Base-by-base conservation (phyloP, 2,329 filamentous ascomycete species). In the Ophiostoma sp. region DNA sequence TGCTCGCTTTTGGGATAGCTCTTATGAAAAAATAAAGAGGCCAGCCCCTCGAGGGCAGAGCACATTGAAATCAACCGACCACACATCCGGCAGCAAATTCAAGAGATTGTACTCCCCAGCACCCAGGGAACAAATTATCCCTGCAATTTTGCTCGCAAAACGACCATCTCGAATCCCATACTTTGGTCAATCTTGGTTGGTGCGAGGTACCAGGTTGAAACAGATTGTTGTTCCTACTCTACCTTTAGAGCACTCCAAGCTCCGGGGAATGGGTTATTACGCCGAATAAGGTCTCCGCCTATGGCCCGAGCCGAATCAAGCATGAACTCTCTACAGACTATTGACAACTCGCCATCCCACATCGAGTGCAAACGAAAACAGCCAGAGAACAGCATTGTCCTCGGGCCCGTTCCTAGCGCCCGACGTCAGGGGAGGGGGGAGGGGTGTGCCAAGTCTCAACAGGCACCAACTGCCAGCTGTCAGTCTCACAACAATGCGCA, bases 281-380 rank as follows among this genome's bases (percentile, higher is more conserved):
- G 25, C 59, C 9, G 19, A 42, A 25, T 64, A 7, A 36, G 33
- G 11, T 6, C n/a, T n/a, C 59, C 33, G 59, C 59, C 59, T 8
- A 66, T 66, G 61, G 61, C 61, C 61, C 61, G 61, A 66, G 36
- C 61, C 61, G 61, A 22, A 66, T 66, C 6, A 45, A 45, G 61
- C 61, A 42, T 45, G 61, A 66, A 28, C 22, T 39, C 36, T 66
- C 3, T n/a, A 33, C 33, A 12, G 39, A 33, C 61, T n/a, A n/a
- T 15, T 50, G 28, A 31, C 25, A 33, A 33, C 64, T 48, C 42
- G 42, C 1, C 64, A 17, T 7, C 19, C n/a, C 7, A 9, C 9
- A 17, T 12, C 33, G 6, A 42, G 42, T 12, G 2, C 39, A 17
- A 33, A 50, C 28, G 15, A 6, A 50, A 12, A 12, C 22, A 3